These are phyloP conservation scores for Mimosa pudica DNA, from an alignment of 306 rosid genomes.

Conservation along the genomic window DNA sequence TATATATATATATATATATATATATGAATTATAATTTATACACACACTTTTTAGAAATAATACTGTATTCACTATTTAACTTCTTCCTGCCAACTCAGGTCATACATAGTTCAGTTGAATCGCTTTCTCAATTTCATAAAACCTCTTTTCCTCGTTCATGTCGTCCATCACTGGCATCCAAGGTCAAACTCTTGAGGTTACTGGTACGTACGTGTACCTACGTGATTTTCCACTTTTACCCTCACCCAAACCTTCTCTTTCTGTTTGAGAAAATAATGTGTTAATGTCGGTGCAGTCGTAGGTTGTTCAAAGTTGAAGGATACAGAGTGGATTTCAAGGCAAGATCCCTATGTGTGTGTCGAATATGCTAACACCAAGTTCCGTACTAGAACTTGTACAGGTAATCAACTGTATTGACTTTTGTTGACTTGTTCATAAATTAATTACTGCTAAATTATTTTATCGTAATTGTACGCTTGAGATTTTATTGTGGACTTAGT, in stretches of 20 bases:
- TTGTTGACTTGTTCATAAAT: not conserved
- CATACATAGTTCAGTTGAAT: not conserved
- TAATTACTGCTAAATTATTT: not conserved
- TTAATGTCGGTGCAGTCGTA: constrained; percentile 48
- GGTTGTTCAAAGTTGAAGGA: constrained; percentile 80
- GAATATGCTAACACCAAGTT: constrained; percentile 69
- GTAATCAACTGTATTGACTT: constrained; percentile 24
- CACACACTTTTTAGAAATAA: not conserved
- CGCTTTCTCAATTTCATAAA: not conserved
- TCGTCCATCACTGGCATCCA: constrained; percentile 56
- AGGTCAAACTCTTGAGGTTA: constrained; percentile 73
- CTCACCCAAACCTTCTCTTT: not conserved
- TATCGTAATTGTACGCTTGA: not conserved
- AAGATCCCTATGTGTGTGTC: constrained; percentile 81
- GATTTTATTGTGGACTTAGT: not conserved
- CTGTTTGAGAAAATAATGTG: not conserved
- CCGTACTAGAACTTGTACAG: constrained; percentile 82
- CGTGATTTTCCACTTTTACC: not conserved
- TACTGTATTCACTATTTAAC: not conserved
- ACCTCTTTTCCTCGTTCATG: constrained; percentile 39
- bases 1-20: no score
- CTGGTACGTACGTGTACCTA: constrained; percentile 47
- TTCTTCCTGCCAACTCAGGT: not conserved
- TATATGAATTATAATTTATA: no score
- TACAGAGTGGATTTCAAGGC: constrained; percentile 87